A percentile compares a stretch with the other conserved stretches of the same genome.
Conservation (phyloP, 805 yeast species). For the Cyberlindnera euphorbiae region DNA sequence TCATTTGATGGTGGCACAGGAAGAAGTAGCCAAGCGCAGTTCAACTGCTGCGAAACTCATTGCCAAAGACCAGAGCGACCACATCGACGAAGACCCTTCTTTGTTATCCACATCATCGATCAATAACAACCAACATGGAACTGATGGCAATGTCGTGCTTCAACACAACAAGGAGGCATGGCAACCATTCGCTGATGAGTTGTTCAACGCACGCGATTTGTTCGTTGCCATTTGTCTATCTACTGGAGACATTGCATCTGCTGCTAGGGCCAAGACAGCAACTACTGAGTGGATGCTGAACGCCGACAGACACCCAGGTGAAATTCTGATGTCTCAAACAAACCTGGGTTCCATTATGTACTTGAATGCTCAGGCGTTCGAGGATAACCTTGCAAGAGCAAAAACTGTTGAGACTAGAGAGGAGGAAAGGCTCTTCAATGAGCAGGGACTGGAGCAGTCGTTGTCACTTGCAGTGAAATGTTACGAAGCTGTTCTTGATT, state of each 20-base stretch:
- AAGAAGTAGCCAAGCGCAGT: slow-evolving; percentile 47
- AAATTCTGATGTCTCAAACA: slow-evolving; percentile 58
- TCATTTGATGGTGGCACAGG: slow-evolving; percentile 62
- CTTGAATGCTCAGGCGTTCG: slow-evolving; percentile 60
- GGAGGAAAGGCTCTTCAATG: slow-evolving; percentile 18
- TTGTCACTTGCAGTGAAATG: slow-evolving; percentile 33
- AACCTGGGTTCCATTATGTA: slow-evolving; percentile 68
- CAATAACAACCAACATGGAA: slow-evolving; percentile 1
- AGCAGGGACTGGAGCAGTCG: slow-evolving; percentile 27
- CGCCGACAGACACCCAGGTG: slow-evolving; percentile 63
- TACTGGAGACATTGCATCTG: slow-evolving; percentile 60
- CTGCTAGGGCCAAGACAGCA: slow-evolving; percentile 54
- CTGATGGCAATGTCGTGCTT: slow-evolving; percentile 12
- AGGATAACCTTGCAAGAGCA: slow-evolving; percentile 38
- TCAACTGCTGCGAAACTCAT: slow-evolving; percentile 30
- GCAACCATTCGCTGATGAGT: slow-evolving; percentile 74
- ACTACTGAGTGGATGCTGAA: slow-evolving; percentile 71
- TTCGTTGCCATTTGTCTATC: slow-evolving; percentile 67
- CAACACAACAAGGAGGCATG: slow-evolving; percentile 47
- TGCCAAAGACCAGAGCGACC: slow-evolving; percentile 27
- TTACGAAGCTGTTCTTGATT: slow-evolving; percentile 39
- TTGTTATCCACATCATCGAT: slow-evolving; percentile 3
- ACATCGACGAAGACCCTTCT: slow-evolving; percentile 4
- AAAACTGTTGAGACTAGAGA: slow-evolving; percentile 21
- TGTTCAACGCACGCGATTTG: slow-evolving; percentile 72